Percentiles rank a stretch among this genome's conserved stretches.
Conservation (phyloP, 2,329 filamentous ascomycete species). For the Hortaea werneckii region DNA sequence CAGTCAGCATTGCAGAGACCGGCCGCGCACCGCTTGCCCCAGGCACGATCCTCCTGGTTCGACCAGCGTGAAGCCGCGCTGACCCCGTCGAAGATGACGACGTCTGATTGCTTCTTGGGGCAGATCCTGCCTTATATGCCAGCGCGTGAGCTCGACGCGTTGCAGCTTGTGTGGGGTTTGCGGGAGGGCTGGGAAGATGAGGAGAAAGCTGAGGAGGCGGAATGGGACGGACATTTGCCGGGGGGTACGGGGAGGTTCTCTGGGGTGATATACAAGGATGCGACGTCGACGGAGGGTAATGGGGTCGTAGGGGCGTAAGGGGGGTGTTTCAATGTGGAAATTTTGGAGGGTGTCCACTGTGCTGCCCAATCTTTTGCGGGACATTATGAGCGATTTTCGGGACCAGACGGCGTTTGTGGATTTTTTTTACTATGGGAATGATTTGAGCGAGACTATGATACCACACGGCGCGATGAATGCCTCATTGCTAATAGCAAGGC, state of each 20-base stretch:
- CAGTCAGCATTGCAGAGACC: constrained; percentile 5
- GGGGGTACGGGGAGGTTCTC: constrained; percentile 34
- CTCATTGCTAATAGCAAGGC: no score
- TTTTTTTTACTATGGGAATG: no score
- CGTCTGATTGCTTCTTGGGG: constrained; percentile 27
- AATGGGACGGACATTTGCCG: constrained; percentile 31
- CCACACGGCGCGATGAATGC: no score
- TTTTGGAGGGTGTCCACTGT: no score
- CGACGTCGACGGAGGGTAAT: no score
- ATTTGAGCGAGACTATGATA: no score
- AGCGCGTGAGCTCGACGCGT: constrained; percentile 20
- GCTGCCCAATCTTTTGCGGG: no score
- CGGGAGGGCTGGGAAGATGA: constrained; percentile 19
- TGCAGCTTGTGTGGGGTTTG: constrained; percentile 25
- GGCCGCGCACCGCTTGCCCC: constrained; percentile 25
- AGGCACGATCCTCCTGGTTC: constrained; percentile 26
- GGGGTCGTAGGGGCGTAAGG: no score
- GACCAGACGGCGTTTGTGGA: no score
- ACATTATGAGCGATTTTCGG: no score
- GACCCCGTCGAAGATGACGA: constrained; percentile 27
- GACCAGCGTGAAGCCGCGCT: constrained; percentile 23
- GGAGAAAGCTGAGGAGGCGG: constrained; percentile 26
- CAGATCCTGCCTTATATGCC: constrained; percentile 31
- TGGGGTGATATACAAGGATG: neutral
- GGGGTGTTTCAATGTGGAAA: no score